phyloP scores from a whole-genome alignment of 202 grass and related monocot genomes.

The Brachypodium distachyon region DNA sequence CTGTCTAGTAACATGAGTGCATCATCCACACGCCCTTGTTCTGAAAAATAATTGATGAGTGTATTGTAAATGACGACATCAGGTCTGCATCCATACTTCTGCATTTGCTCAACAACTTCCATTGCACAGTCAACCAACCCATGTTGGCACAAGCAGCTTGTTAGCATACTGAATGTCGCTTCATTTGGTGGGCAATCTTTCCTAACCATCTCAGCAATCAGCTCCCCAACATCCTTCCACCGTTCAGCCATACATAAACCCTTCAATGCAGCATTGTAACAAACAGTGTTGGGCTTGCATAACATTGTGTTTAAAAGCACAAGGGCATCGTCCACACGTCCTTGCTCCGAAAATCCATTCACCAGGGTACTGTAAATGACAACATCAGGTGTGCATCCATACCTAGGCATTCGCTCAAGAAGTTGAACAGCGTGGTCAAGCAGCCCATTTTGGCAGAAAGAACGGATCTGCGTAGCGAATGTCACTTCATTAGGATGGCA shows the following conservation, averaged over 20 bases:
- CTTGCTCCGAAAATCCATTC: slow-evolving; percentile 56
- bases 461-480: slow-evolving; percentile 50
- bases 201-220: slow-evolving; percentile 42
- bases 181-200: slow-evolving; percentile 54
- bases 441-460: slow-evolving; percentile 46
- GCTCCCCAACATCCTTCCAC: slow-evolving; percentile 53
- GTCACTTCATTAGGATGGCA: slow-evolving; percentile 52
- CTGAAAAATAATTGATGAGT: slow-evolving; percentile 43
- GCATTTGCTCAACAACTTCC: slow-evolving; percentile 50
- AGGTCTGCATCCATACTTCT: slow-evolving; percentile 40
- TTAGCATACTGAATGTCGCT: slow-evolving; percentile 57
- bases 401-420: slow-evolving; percentile 39
- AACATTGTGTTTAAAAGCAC: slow-evolving; percentile 36
- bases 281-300: slow-evolving; percentile 50
- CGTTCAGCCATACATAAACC: slow-evolving; percentile 44
- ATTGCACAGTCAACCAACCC: slow-evolving; percentile 26
- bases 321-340: slow-evolving; percentile 35
- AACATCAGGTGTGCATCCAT: slow-evolving; percentile 51
- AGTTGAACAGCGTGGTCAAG: slow-evolving; percentile 42
- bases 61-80: slow-evolving; percentile 50
- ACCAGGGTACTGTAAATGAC: slow-evolving; percentile 54
- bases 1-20: slow-evolving; percentile 24
- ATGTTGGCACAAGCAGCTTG: slow-evolving; percentile 47
- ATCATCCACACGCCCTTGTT: slow-evolving; percentile 38
- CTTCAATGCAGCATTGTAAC: slow-evolving; percentile 49